phyloP scores from a whole-genome alignment of 2,329 filamentous ascomycete genomes.

The Microcera coccophila region DNA sequence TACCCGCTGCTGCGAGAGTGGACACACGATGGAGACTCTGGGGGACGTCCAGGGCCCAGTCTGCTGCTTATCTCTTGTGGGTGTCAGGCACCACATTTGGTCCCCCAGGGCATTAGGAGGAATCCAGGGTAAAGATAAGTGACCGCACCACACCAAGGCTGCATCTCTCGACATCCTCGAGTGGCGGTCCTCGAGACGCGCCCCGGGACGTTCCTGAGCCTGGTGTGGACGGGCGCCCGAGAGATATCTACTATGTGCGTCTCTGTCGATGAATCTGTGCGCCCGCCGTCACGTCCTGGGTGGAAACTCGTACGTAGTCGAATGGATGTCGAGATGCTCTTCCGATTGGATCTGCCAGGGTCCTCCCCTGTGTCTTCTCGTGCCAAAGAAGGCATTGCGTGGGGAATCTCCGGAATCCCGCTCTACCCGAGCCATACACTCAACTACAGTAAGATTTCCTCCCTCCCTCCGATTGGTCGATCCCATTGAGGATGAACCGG shows the following conservation, averaged over 20 bases:
- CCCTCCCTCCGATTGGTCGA: neutral
- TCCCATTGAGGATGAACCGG: neutral
- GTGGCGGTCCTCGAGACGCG: no score
- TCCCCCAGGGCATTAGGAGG: no score
- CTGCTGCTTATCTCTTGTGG: no score
- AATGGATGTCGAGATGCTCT: neutral
- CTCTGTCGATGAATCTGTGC: neutral
- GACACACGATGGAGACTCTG: no score
- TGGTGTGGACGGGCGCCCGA: no score
- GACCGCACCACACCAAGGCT: neutral
- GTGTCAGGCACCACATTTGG: no score
- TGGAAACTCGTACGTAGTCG: no score
- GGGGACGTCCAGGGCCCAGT: no score
- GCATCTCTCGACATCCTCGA: neutral
- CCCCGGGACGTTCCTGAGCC: neutral
- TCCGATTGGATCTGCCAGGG: neutral
- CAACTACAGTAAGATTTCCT: neutral
- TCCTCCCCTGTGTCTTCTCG: neutral
- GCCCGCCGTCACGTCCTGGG: neutral
- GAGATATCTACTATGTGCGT: no score
- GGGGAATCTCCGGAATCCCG: neutral
- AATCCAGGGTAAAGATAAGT: no score
- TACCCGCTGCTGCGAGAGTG: no score
- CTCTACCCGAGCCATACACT: no score
- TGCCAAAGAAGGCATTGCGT: neutral